Conservation (phyloP, 345 rosid species). For the Eucalyptus albens region DNA sequence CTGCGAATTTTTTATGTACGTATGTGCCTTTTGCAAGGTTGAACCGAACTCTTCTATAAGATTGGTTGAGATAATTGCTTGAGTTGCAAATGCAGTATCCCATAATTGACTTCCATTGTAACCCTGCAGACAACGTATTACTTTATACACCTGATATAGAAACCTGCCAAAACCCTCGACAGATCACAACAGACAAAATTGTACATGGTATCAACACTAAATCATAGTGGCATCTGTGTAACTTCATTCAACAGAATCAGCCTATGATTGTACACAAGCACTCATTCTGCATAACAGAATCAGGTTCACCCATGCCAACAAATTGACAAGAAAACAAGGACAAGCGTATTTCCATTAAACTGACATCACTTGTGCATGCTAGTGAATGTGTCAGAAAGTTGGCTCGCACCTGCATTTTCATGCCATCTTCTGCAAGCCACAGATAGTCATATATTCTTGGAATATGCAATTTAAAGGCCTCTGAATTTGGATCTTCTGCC, state of each 20-base stretch:
- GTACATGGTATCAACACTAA: not conserved
- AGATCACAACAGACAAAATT: not conserved
- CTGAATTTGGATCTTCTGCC: slow-evolving; percentile 97
- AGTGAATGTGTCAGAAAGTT: not conserved
- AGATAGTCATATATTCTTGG: slow-evolving; percentile 78
- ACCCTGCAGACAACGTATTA: slow-evolving; percentile 40
- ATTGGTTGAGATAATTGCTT: slow-evolving; percentile 73
- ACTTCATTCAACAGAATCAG: not conserved
- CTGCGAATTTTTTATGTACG: slow-evolving; percentile 64
- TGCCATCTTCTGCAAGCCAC: slow-evolving; percentile 99
- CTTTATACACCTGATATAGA: not conserved
- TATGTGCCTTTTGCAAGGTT: slow-evolving; percentile 59
- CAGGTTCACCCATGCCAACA: not conserved
- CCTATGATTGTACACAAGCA: not conserved
- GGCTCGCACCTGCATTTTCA: slow-evolving; percentile 85
- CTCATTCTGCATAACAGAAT: not conserved
- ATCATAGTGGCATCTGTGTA: not conserved
- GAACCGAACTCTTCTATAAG: slow-evolving; percentile 60
- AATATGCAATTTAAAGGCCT: slow-evolving; percentile 86
- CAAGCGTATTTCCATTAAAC: not conserved
- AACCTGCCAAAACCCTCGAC: not conserved
- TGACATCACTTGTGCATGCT: not conserved
- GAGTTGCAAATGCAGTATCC: slow-evolving; percentile 84
- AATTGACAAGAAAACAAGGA: not conserved
- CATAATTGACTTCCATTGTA: slow-evolving; percentile 96